Evolutionary conservation across 2,329 filamentous ascomycete genomes (phyloP).

Genomic region (Curvularia spicifera): DNA sequence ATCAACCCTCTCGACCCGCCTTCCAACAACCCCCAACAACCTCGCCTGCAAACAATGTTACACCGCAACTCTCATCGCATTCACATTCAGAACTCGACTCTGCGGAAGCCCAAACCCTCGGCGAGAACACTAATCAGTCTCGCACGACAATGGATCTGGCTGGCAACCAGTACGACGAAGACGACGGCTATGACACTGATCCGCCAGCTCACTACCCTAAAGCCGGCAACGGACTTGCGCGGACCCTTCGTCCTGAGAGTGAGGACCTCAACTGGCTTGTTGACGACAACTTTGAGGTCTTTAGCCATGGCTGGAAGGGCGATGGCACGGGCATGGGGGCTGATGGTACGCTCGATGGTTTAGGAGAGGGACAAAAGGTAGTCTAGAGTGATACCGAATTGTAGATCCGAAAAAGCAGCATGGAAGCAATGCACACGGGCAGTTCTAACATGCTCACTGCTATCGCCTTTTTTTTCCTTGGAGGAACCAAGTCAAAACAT

Average conservation of each 20-base stretch:
- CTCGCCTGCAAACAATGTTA: conserved; percentile 43
- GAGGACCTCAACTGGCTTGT: conserved; percentile 68
- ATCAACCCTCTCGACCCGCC: conserved; percentile 21
- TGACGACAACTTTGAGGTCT: conserved; percentile 65
- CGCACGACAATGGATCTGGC: conserved; percentile 30
- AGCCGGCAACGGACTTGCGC: conserved; percentile 65
- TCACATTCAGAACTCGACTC: conserved; percentile 36
- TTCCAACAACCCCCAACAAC: conserved; percentile 16
- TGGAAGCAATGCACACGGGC: neutral
- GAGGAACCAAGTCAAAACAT: neutral
- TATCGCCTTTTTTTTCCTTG: neutral
- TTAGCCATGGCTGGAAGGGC: conserved; percentile 58
- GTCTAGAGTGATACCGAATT: conserved; percentile 12
- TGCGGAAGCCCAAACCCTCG: conserved; percentile 44
- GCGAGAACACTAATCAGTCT: conserved; percentile 29
- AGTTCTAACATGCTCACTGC: neutral
- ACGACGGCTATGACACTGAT: conserved; percentile 61
- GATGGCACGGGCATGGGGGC: conserved; percentile 43
- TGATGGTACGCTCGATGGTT: conserved; percentile 33
- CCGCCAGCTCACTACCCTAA: conserved; percentile 66
- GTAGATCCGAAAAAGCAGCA: neutral
- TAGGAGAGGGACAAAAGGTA: conserved; percentile 23
- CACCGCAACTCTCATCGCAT: conserved; percentile 31
- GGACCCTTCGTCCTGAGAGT: conserved; percentile 61
- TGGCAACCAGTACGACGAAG: conserved; percentile 44